phyloP scores from a whole-genome alignment of 1,284 basidiomycete species.

The Pascua sp. region DNA sequence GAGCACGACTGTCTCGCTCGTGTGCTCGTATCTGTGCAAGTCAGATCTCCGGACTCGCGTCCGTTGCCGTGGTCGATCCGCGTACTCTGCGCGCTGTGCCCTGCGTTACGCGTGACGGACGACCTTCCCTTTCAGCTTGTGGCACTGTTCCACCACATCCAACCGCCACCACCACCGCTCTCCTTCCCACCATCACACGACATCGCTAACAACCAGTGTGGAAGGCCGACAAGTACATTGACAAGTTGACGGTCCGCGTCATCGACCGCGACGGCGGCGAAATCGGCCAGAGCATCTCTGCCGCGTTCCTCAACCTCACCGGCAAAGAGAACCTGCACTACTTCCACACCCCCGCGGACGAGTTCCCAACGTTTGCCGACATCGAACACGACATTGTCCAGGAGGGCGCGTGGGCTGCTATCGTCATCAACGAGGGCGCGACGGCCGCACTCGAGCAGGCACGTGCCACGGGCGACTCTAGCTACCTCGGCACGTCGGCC shows the following conservation, averaged over 20 bases:
- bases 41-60: too few relatives aligned
- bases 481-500: constrained; percentile 31
- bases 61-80: too few relatives aligned
- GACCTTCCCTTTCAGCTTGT: too few relatives aligned
- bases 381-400: constrained; percentile 37
- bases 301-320: constrained; percentile 12
- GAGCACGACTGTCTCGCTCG: too few relatives aligned
- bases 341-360: constrained; percentile 32
- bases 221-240: constrained; percentile 43
- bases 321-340: constrained; percentile 28
- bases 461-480: constrained; percentile 30
- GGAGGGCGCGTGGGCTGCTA: constrained; percentile 43
- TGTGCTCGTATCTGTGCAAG: background rate
- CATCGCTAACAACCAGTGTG: constrained; percentile 26
- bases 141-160: too few relatives aligned
- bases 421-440: constrained; percentile 41
- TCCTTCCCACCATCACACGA: background rate
- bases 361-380: constrained; percentile 28
- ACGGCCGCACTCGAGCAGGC: constrained; percentile 28
- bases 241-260: constrained; percentile 52
- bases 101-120: background rate
- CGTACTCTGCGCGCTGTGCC: too few relatives aligned
- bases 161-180: too few relatives aligned
- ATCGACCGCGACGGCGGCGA: constrained; percentile 53
- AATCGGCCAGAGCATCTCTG: constrained; percentile 47